Conservation (phyloP, 805 yeast species). For the Zygoascus ofunaensis region DNA sequence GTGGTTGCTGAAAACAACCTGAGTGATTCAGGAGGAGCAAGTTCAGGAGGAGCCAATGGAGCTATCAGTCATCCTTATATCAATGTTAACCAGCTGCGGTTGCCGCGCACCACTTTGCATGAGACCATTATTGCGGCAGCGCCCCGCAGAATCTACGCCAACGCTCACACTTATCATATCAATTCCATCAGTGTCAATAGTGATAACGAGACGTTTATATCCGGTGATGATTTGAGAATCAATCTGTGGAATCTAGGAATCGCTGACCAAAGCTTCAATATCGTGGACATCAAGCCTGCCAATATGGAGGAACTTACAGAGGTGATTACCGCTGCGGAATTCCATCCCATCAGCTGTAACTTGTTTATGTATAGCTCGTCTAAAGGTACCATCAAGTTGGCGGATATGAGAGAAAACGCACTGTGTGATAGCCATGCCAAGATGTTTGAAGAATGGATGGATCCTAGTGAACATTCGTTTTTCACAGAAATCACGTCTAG, state of each 20-base stretch:
- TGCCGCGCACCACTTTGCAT: conserved; percentile 87
- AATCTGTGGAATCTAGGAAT: conserved; percentile 92
- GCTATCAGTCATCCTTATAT: conserved; percentile 19
- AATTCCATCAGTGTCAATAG: conserved; percentile 90
- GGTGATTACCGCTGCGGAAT: conserved; percentile 93
- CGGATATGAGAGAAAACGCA: conserved; percentile 94
- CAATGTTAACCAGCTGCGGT: conserved; percentile 40
- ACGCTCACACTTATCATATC: conserved; percentile 97
- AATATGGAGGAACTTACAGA: conserved; percentile 99
- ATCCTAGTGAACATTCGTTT: conserved; percentile 86
- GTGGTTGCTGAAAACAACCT: conserved; percentile 88
- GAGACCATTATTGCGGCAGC: conserved; percentile 93
- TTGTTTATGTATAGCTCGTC: conserved; percentile 90
- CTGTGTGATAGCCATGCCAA: conserved; percentile 81
- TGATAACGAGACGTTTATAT: conserved; percentile 90
- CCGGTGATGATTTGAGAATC: conserved; percentile 89
- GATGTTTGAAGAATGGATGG: conserved; percentile 83
- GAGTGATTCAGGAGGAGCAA: too few relatives aligned
- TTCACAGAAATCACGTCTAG: conserved; percentile 95
- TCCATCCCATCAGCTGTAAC: conserved; percentile 89
- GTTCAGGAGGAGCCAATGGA: conserved; percentile 14
- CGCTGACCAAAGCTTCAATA: conserved; percentile 91
- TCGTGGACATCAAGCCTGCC: conserved; percentile 94
- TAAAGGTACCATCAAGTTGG: conserved; percentile 89
- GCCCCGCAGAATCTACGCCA: conserved; percentile 82